These are phyloP conservation scores for Craspedostauros australis DNA, from an alignment of 108 stramenopile species.

Conservation along the genomic window DNA sequence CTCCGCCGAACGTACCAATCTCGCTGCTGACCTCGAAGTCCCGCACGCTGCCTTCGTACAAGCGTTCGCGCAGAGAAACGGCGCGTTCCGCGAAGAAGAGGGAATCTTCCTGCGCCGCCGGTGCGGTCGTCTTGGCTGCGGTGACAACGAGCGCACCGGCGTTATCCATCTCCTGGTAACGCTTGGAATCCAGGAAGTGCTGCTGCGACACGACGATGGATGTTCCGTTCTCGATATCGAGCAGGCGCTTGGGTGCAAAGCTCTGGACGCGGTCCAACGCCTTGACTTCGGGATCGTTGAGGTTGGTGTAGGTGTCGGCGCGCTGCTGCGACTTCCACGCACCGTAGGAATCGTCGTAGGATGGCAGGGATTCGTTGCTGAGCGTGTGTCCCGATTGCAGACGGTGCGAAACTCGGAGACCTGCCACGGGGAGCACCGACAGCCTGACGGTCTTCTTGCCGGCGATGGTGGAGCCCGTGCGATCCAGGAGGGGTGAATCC, in stretches of 20 bases:
- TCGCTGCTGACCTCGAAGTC: constrained; percentile 12
- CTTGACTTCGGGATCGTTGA: no score
- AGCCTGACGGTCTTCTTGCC: constrained; percentile 20
- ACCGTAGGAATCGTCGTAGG: no score
- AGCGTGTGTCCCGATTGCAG: no score
- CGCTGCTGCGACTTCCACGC: no score
- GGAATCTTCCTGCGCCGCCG: not conserved
- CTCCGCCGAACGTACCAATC: constrained; percentile 9
- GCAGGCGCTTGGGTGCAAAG: constrained; percentile 20
- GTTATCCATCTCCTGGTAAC: constrained; percentile 12
- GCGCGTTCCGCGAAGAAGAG: not conserved
- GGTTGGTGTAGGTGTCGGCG: no score
- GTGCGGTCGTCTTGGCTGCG: constrained; percentile 3
- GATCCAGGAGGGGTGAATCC: no score
- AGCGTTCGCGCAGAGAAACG: not conserved
- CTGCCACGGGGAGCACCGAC: constrained; percentile 7
- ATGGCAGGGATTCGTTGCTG: no score
- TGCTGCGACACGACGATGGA: constrained; percentile 19
- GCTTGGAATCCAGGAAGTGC: not conserved
- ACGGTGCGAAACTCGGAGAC: no score
- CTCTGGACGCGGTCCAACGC: not conserved
- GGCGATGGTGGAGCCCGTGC: no score
- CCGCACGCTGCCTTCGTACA: constrained; percentile 1
- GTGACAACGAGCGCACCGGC: constrained; percentile 11
- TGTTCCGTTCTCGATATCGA: constrained; percentile 27